Evolutionary conservation across 768 basidiomycete species (phyloP), one percentile per base, ranked within the genome.

Genomic region (Boletus rubroflammeus): DNA sequence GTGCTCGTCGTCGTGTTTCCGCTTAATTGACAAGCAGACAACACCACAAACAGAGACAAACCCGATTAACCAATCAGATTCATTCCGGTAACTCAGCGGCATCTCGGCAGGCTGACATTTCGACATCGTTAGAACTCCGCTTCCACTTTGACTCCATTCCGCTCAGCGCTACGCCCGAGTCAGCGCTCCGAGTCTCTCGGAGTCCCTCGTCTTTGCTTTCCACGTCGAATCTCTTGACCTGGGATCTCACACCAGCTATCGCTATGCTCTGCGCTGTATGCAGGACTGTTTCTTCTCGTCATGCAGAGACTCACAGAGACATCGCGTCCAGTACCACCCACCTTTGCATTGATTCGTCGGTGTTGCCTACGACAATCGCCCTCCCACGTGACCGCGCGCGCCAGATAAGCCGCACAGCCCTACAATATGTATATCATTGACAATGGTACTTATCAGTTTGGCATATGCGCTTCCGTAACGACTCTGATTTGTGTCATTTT

Each of bases 41-140:
- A 1, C 17, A n/a, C 7, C 10, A 5, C 31, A 50, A 59, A 47
- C 26, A 58, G 21, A 25, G 23, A 40, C 55, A 61, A 52, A 28
- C 17, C 7, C 11, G 0, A 1, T 34, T 5, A 11, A 17, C 55
- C 51, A 59, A 59, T 54, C 38, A 43, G 0, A 47, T 26, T 39
- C 6, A 2, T 42, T n/a, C 39, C 13, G 0, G 31, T 17, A 28
- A 6, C n/a, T 19, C 32, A 47, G 31, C 44, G 54, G 47, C 50
- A 34, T 28, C 15, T 61, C 51, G 55, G 48, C 47, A 6, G 13
- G 9, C 11, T 42, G 31, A 29, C 26, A 41, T 42, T 5, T 43
- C 21, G 21, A 42, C 23, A 9, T 2, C 15, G 15, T 28, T 55
- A 0, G 0, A 47, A 45, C 58, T 51, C 59, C 59, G 50, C 53